Base-by-base conservation (phyloP, 805 yeast species). In the Zygosaccharomyces gambellarensis region DNA sequence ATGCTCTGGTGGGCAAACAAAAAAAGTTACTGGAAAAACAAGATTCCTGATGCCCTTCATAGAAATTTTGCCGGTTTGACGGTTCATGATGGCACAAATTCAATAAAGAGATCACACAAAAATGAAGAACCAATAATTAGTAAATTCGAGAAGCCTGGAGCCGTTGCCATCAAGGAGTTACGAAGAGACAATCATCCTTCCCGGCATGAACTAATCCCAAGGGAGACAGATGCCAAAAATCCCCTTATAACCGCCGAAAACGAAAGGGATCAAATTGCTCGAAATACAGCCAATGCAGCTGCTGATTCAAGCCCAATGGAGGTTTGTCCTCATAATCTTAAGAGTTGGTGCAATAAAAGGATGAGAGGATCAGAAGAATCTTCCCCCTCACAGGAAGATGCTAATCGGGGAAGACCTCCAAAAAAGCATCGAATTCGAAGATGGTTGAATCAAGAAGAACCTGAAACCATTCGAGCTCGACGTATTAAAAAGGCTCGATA, bases 391-490 rank as follows among this genome's bases (percentile, higher is more conserved):
- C 36, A 21, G 11, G 22, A n/a, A 23, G 45, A 42, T 5, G 11
- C 11, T 3, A 25, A n/a, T 30, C 12, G 25, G 14, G 10, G 9
- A 34, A 30, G 27, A 12, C 14, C 14, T n/a, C 14, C 45, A 5
- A 29, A 30, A 14, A 30, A 30, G 10, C 36, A 19, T 42, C 36
- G n/a, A 21, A 5, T 42, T 9, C 29, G 36, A 30, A 42, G 6
- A 11, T 42, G 45, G 45, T 21, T 42, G 14, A 19, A 14, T 19
- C 29, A 42, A 30, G 45, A 29, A 19, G n/a, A 34, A 12, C 45
- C 45, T 14, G 45, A 30, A 22, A 30, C 29, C 45, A 17, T 30
- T 9, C n/a, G 4, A 4, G 17, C 29, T 42, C 45, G 21, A 25
- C 45, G 36, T 11, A 22, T 19, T 8, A 30, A 25, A 31, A 42